Conservation (phyloP, 768 basidiomycete genomes). For the Suillus alpinus region DNA sequence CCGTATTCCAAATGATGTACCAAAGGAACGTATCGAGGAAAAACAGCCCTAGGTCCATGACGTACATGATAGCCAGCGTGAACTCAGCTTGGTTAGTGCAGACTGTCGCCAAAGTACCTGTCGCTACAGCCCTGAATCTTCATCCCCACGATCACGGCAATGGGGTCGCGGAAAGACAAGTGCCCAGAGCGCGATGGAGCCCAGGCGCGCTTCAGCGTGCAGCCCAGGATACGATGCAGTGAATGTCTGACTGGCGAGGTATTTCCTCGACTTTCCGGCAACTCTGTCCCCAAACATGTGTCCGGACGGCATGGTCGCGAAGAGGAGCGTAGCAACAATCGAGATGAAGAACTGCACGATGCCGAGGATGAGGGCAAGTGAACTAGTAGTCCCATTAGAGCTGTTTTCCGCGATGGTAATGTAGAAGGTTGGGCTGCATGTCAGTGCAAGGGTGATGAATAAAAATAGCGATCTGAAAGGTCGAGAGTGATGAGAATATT, state of each 20-base stretch:
- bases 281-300: slow-evolving; percentile 99
- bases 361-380: slow-evolving; percentile 85
- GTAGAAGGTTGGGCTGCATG: slow-evolving; percentile 92
- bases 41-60: slow-evolving; percentile 96
- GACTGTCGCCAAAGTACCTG: slow-evolving; percentile 75
- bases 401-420: slow-evolving; percentile 79
- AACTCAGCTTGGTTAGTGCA: slow-evolving; percentile 95
- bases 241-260: slow-evolving; percentile 97
- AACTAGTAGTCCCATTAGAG: slow-evolving; percentile 54
- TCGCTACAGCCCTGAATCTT: slow-evolving; percentile 89
- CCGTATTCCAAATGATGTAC: slow-evolving; percentile 99
- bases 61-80: slow-evolving; percentile 94
- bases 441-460: slow-evolving; percentile 84
- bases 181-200: slow-evolving; percentile 81
- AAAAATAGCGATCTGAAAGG: too few relatives aligned
- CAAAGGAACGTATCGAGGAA: slow-evolving; percentile 99
- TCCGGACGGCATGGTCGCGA: slow-evolving; percentile 90
- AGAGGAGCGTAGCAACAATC: slow-evolving; percentile 79
- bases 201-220: slow-evolving; percentile 59
- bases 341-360: slow-evolving; percentile 97
- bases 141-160: slow-evolving; percentile 95
- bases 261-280: slow-evolving; percentile 91
- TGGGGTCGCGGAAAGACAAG: slow-evolving; percentile 90
- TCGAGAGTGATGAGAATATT: too few relatives aligned
- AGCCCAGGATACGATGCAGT: slow-evolving; percentile 91